phyloP scores from a whole-genome alignment of 192 early-diverging fungal genomes.

The Chytriomyces confervae region DNA sequence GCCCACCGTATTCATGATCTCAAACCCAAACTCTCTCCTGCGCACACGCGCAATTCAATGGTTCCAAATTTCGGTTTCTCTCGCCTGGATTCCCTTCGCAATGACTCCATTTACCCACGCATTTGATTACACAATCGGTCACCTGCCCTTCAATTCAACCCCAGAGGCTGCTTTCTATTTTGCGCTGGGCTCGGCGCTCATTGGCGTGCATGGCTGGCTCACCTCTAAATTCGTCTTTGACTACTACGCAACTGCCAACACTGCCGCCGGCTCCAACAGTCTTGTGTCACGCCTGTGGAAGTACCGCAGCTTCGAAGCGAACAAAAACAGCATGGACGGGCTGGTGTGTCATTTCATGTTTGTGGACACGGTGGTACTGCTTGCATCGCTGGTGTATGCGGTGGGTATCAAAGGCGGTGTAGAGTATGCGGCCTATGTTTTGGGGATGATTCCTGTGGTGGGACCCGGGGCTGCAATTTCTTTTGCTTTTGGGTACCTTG shows the following conservation, averaged over 20 bases:
- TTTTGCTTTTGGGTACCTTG: slow-evolving; percentile 5
- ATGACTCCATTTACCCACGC: neutral
- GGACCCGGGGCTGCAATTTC: slow-evolving; percentile 4
- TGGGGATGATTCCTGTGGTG: slow-evolving; percentile 5
- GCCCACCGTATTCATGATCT: neutral
- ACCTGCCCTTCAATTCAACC: neutral
- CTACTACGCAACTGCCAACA: neutral
- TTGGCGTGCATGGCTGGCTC: neutral
- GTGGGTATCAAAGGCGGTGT: slow-evolving; percentile 1
- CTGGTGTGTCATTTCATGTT: slow-evolving; percentile 3
- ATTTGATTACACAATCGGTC: neutral
- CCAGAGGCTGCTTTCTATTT: slow-evolving; percentile 9
- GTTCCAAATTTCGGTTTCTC: slow-evolving; percentile 4
- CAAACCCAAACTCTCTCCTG: neutral
- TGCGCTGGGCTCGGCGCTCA: neutral
- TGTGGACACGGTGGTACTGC: slow-evolving; percentile 9
- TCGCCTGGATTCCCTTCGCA: slow-evolving; percentile 2
- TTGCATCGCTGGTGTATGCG: neutral
- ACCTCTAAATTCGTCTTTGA: neutral
- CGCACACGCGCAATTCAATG: slow-evolving; percentile 15
- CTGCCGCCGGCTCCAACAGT: neutral
- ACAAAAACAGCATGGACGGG: neutral
- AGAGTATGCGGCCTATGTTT: neutral
- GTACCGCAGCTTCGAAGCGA: neutral
- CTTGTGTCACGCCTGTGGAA: neutral